Evolutionary conservation across 805 yeast species (phyloP).

Genomic region (baker's yeast (Saccharomyces cerevisiae)): DNA sequence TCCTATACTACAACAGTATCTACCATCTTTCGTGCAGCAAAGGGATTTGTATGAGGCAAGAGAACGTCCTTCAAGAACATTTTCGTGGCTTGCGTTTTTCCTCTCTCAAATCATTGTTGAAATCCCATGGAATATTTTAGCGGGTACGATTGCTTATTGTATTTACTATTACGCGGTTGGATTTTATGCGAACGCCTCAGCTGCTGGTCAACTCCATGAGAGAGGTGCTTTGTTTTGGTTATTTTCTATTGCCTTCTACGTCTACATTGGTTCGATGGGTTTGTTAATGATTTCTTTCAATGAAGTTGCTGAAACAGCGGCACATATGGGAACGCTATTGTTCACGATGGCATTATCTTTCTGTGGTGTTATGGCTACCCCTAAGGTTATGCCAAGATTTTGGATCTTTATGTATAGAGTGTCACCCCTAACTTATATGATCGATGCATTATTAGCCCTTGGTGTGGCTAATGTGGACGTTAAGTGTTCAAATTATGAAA

Average conservation of each 20-base stretch:
- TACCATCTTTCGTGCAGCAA: slow-evolving; percentile 53
- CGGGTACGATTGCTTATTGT: slow-evolving; percentile 57
- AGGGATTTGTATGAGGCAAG: slow-evolving; percentile 64
- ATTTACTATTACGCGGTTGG: slow-evolving; percentile 70
- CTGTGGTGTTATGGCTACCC: slow-evolving; percentile 68
- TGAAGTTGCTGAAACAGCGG: slow-evolving; percentile 55
- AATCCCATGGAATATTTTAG: slow-evolving; percentile 52
- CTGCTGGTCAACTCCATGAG: slow-evolving; percentile 38
- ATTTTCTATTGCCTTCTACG: slow-evolving; percentile 37
- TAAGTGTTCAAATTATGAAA: slow-evolving; percentile 42
- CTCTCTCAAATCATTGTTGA: slow-evolving; percentile 57
- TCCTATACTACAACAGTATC: slow-evolving; percentile 52
- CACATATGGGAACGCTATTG: slow-evolving; percentile 46
- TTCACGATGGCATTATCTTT: slow-evolving; percentile 58
- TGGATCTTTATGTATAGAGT: slow-evolving; percentile 74
- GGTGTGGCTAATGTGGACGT: slow-evolving; percentile 47
- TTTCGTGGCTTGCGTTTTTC: slow-evolving; percentile 57
- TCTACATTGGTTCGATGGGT: slow-evolving; percentile 52
- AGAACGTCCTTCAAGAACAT: slow-evolving; percentile 66
- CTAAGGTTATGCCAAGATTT: slow-evolving; percentile 57
- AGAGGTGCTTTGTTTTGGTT: slow-evolving; percentile 55
- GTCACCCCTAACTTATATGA: slow-evolving; percentile 62
- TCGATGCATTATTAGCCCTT: slow-evolving; percentile 45
- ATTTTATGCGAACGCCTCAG: slow-evolving; percentile 51
- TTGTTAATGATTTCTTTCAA: slow-evolving; percentile 51